Evolutionary conservation across 2,329 filamentous ascomycete species (phyloP).

Genomic region (Trichophyton rubrum): DNA sequence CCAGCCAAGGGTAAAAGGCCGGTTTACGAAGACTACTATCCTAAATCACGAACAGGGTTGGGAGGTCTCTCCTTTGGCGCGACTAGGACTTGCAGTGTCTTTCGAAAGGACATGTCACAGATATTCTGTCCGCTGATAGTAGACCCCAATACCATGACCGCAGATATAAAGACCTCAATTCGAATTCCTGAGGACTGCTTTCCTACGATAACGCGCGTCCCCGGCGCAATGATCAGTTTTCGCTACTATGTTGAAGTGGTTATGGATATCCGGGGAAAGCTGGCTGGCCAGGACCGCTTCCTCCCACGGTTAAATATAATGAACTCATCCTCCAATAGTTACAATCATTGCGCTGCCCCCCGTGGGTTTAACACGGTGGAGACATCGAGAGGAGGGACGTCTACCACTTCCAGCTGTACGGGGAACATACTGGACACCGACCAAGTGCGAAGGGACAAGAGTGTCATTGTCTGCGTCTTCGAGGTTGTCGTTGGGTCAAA

Average conservation of each 20-base stretch:
- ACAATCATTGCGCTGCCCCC: constrained; percentile 33
- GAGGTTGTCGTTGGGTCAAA: constrained; percentile 78
- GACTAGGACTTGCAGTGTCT: constrained; percentile 77
- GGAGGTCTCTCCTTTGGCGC: constrained; percentile 78
- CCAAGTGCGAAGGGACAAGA: constrained; percentile 73
- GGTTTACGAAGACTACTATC: constrained; percentile 73
- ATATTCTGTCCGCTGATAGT: constrained; percentile 79
- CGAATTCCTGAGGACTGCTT: constrained; percentile 83
- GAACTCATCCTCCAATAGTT: constrained; percentile 31
- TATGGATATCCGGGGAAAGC: constrained; percentile 77
- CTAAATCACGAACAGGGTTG: constrained; percentile 73
- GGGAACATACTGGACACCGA: constrained; percentile 76
- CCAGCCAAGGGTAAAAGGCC: constrained; percentile 54
- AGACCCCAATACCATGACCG: constrained; percentile 63
- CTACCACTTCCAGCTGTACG: constrained; percentile 31
- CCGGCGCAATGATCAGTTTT: constrained; percentile 89
- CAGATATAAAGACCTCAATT: constrained; percentile 69
- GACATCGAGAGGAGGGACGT: constrained; percentile 18
- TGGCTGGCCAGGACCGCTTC: constrained; percentile 60
- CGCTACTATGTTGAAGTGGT: constrained; percentile 89
- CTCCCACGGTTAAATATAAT: constrained; percentile 44
- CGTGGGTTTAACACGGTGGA: constrained; percentile 21
- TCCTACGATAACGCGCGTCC: constrained; percentile 79
- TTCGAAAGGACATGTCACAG: constrained; percentile 87
- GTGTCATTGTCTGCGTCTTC: constrained; percentile 75